Evolutionary conservation across 495 filamentous ascomycete genomes (phyloP).

Genomic region (Aspergillus asperescens): DNA sequence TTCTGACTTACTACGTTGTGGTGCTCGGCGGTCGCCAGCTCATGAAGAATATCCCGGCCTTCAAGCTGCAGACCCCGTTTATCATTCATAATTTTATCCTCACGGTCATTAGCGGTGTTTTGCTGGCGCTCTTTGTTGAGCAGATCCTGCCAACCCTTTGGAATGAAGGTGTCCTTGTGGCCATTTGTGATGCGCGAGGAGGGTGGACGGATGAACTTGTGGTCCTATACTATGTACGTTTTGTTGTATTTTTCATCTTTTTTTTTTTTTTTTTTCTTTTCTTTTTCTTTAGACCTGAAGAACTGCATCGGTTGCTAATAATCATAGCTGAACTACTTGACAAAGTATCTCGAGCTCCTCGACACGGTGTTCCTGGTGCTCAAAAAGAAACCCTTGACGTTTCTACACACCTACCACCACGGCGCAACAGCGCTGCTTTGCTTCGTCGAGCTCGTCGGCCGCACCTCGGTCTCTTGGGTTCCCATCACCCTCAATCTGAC

Average conservation of each 20-base stretch:
- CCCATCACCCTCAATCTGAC: conserved; percentile 61
- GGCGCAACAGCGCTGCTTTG: conserved; percentile 66
- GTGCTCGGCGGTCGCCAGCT: conserved; percentile 62
- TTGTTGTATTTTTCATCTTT: too few species aligned
- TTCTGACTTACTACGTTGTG: conserved; percentile 59
- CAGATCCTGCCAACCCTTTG: conserved; percentile 57
- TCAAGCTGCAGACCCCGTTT: conserved; percentile 60
- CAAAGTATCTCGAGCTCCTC: conserved; percentile 64
- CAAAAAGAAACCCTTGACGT: conserved; percentile 71
- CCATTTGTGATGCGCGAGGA: conserved; percentile 58
- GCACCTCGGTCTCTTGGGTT: conserved; percentile 64
- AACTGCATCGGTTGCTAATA: neutral
- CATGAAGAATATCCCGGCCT: conserved; percentile 54
- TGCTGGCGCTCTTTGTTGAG: conserved; percentile 59
- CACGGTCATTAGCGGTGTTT: conserved; percentile 54
- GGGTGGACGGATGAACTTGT: conserved; percentile 63
- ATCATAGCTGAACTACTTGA: conserved; percentile 62
- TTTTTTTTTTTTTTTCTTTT: too few species aligned
- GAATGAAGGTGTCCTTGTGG: conserved; percentile 56
- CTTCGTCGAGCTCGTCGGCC: conserved; percentile 65
- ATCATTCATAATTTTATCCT: conserved; percentile 66
- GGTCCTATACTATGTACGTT: conserved; percentile 58
- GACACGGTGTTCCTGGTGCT: conserved; percentile 68
- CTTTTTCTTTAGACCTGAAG: too few species aligned
- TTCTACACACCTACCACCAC: conserved; percentile 73